Evolutionary conservation across 805 yeast species (phyloP).

Genomic region (Saturnispora quitensis): DNA sequence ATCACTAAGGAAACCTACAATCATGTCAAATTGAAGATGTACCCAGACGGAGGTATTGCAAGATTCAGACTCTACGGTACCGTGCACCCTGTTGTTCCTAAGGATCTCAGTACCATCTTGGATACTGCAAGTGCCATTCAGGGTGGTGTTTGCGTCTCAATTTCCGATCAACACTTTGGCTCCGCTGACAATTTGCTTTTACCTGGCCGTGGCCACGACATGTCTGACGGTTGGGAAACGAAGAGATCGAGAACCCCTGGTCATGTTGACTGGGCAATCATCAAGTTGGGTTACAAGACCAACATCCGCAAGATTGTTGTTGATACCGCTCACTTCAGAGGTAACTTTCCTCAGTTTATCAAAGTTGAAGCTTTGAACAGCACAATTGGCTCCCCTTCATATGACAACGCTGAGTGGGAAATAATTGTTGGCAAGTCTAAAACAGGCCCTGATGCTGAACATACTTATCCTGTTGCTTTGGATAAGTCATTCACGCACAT

Average conservation of each 20-base stretch:
- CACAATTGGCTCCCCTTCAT: constrained; percentile 29
- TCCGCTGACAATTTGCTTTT: constrained; percentile 79
- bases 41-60: constrained; percentile 98
- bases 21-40: constrained; percentile 80
- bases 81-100: constrained; percentile 63
- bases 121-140: constrained; percentile 76
- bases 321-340: constrained; percentile 91
- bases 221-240: constrained; percentile 99
- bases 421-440: constrained; percentile 56
- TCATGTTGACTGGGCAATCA: constrained; percentile 87
- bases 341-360: constrained; percentile 84
- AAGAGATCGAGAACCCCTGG: constrained; percentile 74
- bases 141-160: constrained; percentile 82
- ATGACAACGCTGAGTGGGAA: constrained; percentile 48
- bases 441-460: constrained; percentile 82
- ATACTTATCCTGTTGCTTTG: constrained; percentile 35
- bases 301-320: constrained; percentile 52
- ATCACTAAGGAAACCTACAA: constrained; percentile 60
- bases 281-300: constrained; percentile 64
- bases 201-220: constrained; percentile 92
- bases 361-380: constrained; percentile 52
- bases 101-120: constrained; percentile 34
- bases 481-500: constrained; percentile 53
- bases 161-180: constrained; percentile 91
- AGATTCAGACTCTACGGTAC: constrained; percentile 84